phyloP scores from a whole-genome alignment of 148 eudicot species.

The Amaranthus cruentus region DNA sequence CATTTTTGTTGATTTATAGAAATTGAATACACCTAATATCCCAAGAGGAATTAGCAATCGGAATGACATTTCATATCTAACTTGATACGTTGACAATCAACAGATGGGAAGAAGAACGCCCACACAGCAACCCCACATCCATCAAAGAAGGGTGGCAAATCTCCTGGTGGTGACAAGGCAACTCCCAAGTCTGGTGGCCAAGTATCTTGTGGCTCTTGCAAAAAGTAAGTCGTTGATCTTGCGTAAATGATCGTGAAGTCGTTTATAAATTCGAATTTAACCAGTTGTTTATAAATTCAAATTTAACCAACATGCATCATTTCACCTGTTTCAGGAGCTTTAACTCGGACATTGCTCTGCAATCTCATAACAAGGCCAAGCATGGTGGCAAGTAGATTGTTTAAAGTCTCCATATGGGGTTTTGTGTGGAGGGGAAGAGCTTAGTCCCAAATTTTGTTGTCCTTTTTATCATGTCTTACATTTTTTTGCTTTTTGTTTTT shows the following conservation, averaged over 20 bases:
- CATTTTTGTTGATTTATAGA: background rate
- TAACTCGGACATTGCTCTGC: slow-evolving; percentile 35
- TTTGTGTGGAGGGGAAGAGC: slow-evolving; percentile 8
- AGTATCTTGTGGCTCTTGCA: slow-evolving; percentile 38
- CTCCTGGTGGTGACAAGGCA: slow-evolving; percentile 28
- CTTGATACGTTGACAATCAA: no score
- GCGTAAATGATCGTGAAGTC: no score
- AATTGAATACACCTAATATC: no score
- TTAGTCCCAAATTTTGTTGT: slow-evolving; percentile 20
- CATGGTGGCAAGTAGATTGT: slow-evolving; percentile 40
- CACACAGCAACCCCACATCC: slow-evolving; percentile 51
- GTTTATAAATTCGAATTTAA: no score
- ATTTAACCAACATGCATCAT: background rate
- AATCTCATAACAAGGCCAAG: slow-evolving; percentile 51
- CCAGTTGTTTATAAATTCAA: no score
- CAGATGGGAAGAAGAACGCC: slow-evolving; percentile 47
- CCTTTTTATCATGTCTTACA: background rate
- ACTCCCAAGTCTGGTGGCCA: slow-evolving; percentile 44
- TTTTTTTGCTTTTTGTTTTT: background rate
- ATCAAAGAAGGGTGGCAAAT: slow-evolving; percentile 40
- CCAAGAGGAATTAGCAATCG: no score
- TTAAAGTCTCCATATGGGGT: background rate
- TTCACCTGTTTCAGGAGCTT: slow-evolving; percentile 34
- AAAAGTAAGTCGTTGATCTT: slow-evolving; percentile 26
- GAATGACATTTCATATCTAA: no score